A percentile compares a stretch with the other conserved stretches of the same genome.
These are phyloP conservation scores for Leucocoprinus birnbaumii DNA, from an alignment of 768 basidiomycete species.

Conservation along the genomic window DNA sequence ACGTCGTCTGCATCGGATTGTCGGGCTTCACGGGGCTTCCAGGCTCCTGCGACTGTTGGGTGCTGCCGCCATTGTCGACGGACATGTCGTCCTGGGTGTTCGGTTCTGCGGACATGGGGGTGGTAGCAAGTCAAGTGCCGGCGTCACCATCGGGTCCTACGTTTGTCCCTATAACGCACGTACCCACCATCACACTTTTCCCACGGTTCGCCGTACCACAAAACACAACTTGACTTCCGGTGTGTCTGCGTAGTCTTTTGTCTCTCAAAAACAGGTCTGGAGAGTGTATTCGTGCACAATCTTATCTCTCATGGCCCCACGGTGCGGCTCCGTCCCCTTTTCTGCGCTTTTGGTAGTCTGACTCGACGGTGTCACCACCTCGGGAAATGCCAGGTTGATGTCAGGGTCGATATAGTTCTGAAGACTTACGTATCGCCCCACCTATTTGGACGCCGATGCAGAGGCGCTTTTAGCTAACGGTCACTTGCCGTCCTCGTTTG, in stretches of 20 bases:
- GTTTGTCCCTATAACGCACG: background rate
- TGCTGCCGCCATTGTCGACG: slow-evolving; percentile 1
- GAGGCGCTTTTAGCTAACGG: no score
- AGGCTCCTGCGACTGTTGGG: background rate
- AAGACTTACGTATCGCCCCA: no score
- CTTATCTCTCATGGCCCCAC: slow-evolving; percentile 4
- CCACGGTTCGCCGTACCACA: slow-evolving; percentile 10
- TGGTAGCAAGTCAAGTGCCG: background rate
- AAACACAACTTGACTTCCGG: background rate
- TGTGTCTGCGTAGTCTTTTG: background rate
- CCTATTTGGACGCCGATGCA: no score
- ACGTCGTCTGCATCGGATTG: slow-evolving; percentile 13
- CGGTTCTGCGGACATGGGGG: slow-evolving; percentile 7
- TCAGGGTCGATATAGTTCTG: no score
- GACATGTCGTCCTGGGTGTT: slow-evolving; percentile 4
- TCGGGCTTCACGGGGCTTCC: slow-evolving; percentile 24
- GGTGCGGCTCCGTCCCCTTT: background rate
- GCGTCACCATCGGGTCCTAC: slow-evolving; percentile 5
- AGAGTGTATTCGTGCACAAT: background rate
- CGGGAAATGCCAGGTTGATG: no score
- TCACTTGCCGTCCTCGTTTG: no score
- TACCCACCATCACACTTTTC: slow-evolving; percentile 3
- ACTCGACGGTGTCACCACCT: background rate
- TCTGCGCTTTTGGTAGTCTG: slow-evolving; percentile 8
- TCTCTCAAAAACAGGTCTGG: no score